These are phyloP conservation scores for Bipolaris cookei DNA, from an alignment of 2,329 filamentous ascomycete genomes.

Conservation along the genomic window DNA sequence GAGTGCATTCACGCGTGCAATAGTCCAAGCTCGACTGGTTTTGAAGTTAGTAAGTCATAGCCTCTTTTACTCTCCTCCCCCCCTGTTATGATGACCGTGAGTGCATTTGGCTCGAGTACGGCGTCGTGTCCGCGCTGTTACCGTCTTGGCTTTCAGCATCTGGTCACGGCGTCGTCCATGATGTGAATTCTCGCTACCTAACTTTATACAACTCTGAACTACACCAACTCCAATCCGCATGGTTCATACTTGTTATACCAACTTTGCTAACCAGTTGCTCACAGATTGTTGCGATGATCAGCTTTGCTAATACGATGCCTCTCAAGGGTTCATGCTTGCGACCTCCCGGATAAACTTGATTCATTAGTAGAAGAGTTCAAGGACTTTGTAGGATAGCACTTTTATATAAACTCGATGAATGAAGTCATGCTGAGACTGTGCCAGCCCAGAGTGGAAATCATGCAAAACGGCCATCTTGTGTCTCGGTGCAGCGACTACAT, in stretches of 20 bases:
- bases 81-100: constrained; percentile 92
- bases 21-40: constrained; percentile 14
- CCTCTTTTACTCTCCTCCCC: constrained; percentile 16
- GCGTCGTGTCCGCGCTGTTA: constrained; percentile 65
- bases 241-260: constrained; percentile 25
- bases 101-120: constrained; percentile 99
- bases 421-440: constrained; percentile 53
- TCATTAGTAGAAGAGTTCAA: constrained; percentile 79
- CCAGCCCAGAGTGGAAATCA: constrained; percentile 82
- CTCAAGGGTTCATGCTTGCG: constrained; percentile 89
- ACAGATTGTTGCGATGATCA: constrained; percentile 26
- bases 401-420: constrained; percentile 48
- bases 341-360: constrained; percentile 87
- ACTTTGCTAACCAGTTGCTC: constrained; percentile 45
- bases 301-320: constrained; percentile 29
- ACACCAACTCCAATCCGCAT: constrained; percentile 24
- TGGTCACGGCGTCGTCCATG: constrained; percentile 76
- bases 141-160: constrained; percentile 75
- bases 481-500: constrained; percentile 97
- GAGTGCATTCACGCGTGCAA: constrained; percentile 52
- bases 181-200: constrained; percentile 99
- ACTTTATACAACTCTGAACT: constrained; percentile 81
- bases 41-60: constrained; percentile 36
- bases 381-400: constrained; percentile 74
- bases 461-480: constrained; percentile 92